Evolutionary conservation across 805 yeast species (phyloP).

Genomic region (Starmera caribaea): DNA sequence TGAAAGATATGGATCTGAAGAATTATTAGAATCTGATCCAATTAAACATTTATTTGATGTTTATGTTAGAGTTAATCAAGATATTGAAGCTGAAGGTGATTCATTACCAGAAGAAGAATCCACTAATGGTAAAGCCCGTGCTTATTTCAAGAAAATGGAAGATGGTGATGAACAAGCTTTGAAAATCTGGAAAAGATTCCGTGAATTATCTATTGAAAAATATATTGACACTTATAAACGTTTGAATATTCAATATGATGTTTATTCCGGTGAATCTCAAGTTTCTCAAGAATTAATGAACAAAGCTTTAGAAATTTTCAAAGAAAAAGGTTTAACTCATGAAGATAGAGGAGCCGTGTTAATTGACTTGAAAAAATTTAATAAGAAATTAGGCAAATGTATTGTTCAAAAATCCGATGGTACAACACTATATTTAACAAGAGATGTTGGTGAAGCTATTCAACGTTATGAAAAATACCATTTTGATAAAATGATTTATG

Average conservation of each 20-base stretch:
- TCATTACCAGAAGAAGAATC: slow-evolving; percentile 33
- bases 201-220: slow-evolving; percentile 81
- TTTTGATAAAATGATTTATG: slow-evolving; percentile 94
- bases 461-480: slow-evolving; percentile 76
- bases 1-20: slow-evolving; percentile 75
- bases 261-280: slow-evolving; percentile 93
- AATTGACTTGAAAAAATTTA: slow-evolving; percentile 74
- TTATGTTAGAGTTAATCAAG: slow-evolving; percentile 79
- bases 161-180: slow-evolving; percentile 81
- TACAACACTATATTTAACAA: slow-evolving; percentile 84
- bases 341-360: slow-evolving; percentile 89
- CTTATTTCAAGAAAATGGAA: slow-evolving; percentile 84
- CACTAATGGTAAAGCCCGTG: slow-evolving; percentile 79
- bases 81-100: slow-evolving; percentile 49
- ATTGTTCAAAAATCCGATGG: slow-evolving; percentile 93
- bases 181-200: slow-evolving; percentile 73
- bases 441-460: slow-evolving; percentile 95
- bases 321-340: slow-evolving; percentile 59
- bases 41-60: slow-evolving; percentile 92
- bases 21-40: slow-evolving; percentile 63
- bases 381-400: slow-evolving; percentile 89
- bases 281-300: slow-evolving; percentile 69
- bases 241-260: slow-evolving; percentile 80
- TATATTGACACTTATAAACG: slow-evolving; percentile 86
- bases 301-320: slow-evolving; percentile 50